Base-by-base conservation (phyloP, 495 filamentous ascomycete genomes). In the Trichoderma parareesei region DNA sequence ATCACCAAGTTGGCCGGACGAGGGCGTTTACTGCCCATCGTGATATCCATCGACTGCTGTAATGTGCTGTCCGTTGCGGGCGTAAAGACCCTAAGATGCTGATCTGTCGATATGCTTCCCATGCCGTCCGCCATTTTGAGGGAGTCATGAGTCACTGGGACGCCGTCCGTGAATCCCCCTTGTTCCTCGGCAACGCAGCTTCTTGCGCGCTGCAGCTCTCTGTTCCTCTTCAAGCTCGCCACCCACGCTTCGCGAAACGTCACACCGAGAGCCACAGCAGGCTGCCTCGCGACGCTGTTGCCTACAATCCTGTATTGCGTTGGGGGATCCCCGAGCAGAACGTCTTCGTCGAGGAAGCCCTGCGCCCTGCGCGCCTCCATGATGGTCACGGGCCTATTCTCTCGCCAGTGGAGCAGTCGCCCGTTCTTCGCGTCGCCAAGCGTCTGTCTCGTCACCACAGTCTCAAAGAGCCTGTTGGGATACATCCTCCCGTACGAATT, bases 211-310 rank as follows among this genome's bases (percentile, higher is more conserved):
- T 18, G 3, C 14, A 18, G 14, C 16, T 49, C n/a, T 4, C n/a
- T 49, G 14, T 49, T n/a, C n/a, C 46, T 49, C n/a, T 49, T 18
- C 14, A 78, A 60, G 2, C 72, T 73, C 0, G 71, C 74, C 8
- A 72, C 65, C 77, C 76, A 89, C 0, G 89, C 86, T 65, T 86
- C 79, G 20, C 88, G 74, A 4, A 91, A 73, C 43, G 78, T 69
- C 6, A 90, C 66, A 1, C 88, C 88, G 48, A 89, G 69, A 16
- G 83, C 86, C 33, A 89, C 64, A 7, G 88, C 79, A 18, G 89
- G 82, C 5, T 78, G 77, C 33, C 88, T 80, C n/a, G 85, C 81
- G 3, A 92, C 90, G 61, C 83, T 85, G 70, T 93, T 92, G 0
- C 89, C 90, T 14, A 90, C 75, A 44, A 89, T 80, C 64, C 79